A percentile compares a stretch with the other conserved stretches of the same genome.
Evolutionary conservation across 2,329 filamentous ascomycete species (phyloP).

Genomic region (Sphaerostilbella broomeana): DNA sequence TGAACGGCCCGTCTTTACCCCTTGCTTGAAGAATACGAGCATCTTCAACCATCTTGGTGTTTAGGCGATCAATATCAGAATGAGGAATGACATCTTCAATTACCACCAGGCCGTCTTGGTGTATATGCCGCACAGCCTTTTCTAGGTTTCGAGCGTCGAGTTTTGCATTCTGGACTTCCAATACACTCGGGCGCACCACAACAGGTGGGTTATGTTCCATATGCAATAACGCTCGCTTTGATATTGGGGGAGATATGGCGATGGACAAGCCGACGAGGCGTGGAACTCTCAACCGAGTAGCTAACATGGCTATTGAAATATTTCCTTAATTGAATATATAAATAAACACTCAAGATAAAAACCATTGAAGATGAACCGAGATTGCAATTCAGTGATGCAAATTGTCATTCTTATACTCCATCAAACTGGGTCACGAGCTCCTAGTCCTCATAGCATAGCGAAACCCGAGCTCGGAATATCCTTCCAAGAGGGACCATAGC

Average conservation of each 20-base stretch:
- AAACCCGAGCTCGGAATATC: slow-evolving; percentile 28
- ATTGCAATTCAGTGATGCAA: background rate
- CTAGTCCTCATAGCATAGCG: slow-evolving; percentile 7
- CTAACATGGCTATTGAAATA: background rate
- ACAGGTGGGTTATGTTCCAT: slow-evolving; percentile 1
- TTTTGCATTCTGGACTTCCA: slow-evolving; percentile 31
- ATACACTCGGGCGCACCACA: slow-evolving; percentile 31
- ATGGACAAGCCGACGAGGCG: slow-evolving; percentile 4
- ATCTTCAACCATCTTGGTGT: slow-evolving; percentile 53
- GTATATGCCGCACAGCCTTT: slow-evolving; percentile 43
- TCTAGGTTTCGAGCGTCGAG: slow-evolving; percentile 48
- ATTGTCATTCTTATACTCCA: background rate
- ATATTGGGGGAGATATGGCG: slow-evolving; percentile 2
- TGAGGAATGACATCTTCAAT: slow-evolving; percentile 47
- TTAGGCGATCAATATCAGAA: slow-evolving; percentile 46
- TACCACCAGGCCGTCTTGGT: slow-evolving; percentile 50
- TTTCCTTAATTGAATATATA: background rate
- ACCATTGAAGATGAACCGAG: too few species aligned
- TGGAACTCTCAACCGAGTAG: slow-evolving; percentile 7
- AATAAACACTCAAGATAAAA: too few species aligned
- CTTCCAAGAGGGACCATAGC: slow-evolving; percentile 6
- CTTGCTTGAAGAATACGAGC: slow-evolving; percentile 43
- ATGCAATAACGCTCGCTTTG: background rate
- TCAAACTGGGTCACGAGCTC: background rate
- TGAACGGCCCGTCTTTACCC: slow-evolving; percentile 51